These are phyloP conservation scores for Paraphaeosphaeria sporulosa DNA, from an alignment of 2,329 filamentous ascomycete genomes.

Conservation along the genomic window DNA sequence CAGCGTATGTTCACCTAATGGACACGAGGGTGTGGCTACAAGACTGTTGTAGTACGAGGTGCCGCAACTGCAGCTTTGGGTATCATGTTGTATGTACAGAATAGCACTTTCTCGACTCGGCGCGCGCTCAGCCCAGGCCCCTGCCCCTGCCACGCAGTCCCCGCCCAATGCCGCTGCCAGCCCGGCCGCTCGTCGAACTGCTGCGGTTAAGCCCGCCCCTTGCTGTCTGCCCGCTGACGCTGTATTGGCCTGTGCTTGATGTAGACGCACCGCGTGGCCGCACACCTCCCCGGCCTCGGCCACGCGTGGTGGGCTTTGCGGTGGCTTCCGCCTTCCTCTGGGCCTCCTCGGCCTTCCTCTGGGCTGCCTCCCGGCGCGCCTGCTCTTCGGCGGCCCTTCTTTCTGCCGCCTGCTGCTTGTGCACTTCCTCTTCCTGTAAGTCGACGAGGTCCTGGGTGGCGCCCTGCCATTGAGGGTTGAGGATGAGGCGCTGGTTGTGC, in stretches of 20 bases:
- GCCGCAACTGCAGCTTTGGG: constrained; percentile 8
- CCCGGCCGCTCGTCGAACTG: constrained; percentile 53
- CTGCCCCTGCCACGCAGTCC: constrained; percentile 46
- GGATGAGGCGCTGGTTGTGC: constrained; percentile 90
- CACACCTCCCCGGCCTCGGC: constrained; percentile 45
- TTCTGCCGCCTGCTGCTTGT: constrained; percentile 79
- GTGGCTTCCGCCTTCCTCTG: constrained; percentile 67
- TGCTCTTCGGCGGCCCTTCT: constrained; percentile 80
- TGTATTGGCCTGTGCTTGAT: constrained; percentile 49
- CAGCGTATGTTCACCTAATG: too few species aligned
- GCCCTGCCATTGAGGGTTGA: constrained; percentile 89
- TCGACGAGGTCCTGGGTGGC: constrained; percentile 86
- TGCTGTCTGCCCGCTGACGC: constrained; percentile 55
- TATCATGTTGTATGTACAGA: constrained; percentile 19
- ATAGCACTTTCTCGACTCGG: too few species aligned
- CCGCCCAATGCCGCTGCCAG: constrained; percentile 54
- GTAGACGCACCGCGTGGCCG: constrained; percentile 41
- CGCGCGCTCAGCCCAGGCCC: constrained; percentile 37
- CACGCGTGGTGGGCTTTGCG: constrained; percentile 52
- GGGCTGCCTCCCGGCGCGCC: constrained; percentile 74
- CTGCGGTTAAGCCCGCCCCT: constrained; percentile 56
- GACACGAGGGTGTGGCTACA: too few species aligned
- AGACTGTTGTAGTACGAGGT: too few species aligned
- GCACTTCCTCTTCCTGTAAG: constrained; percentile 78
- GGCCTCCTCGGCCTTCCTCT: constrained; percentile 59